Base-by-base conservation (phyloP, 768 basidiomycete genomes). In the Mrakia frigida region DNA sequence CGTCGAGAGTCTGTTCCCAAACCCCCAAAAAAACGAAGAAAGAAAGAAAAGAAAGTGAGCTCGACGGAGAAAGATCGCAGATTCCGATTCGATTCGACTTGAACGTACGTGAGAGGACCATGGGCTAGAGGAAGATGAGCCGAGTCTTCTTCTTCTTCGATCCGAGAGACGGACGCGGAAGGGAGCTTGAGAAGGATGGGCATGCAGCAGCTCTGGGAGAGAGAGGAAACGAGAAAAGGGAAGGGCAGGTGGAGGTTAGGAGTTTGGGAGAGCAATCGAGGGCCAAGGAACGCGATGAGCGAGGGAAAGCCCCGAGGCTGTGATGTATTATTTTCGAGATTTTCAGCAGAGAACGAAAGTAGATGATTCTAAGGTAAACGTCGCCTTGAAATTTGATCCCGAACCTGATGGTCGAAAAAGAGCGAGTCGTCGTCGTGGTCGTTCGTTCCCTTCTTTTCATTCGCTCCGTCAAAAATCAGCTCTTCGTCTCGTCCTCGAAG, bases 101-200 rank as follows among this genome's bases (percentile, higher is more conserved):
- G 31, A n/a, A 31, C 70, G n/a, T 23, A 72, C 70, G 70, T 33
- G 31, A 72, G 53, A 37, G 50, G 33, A 11, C 70, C 70, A 37
- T 52, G 52, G 10, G 46, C 70, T 14, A 72, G n/a, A 72, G 50
- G 70, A 10, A 72, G 52, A 33, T 72, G 46, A 31, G 25, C 70
- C 9, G 70, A 68, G 65, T 68, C 70, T 1, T n/a, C 9, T 3
- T 72, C 70, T 33, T 50, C 46, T 28, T 72, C 70, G 9, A 72
- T 72, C 10, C 52, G 50, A 13, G 70, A 21, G 33, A 72, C 70
- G 16, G 70, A 56, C 1, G 70, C 70, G 7, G 53, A 39, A 39
- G 70, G 33, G 35, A 72, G 50, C 21, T 35, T 28, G 18, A 72
- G 33, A 2, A 72, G 53, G 3, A 72, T 25, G 18, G 70, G 70